Base-by-base conservation (phyloP, 768 basidiomycete species). In the Macrolepiota albuminosa region DNA sequence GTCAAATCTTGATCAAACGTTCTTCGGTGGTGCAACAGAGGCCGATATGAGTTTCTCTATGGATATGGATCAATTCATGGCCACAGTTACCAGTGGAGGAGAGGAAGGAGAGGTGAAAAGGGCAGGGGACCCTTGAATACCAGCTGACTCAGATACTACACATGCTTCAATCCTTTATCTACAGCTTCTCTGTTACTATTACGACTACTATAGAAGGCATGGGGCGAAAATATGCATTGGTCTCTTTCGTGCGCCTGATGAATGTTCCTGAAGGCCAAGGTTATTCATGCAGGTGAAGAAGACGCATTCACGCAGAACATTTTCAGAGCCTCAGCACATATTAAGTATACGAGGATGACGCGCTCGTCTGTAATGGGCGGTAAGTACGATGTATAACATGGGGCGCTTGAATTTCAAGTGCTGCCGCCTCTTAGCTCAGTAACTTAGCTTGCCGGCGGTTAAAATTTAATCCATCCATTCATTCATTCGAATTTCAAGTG, bases 31-130 rank as follows among this genome's bases (percentile, higher is more conserved):
- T 56, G 62, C 71, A 34, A 61, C 70, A 48, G 69, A 72, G 46
- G n/a, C 73, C 6, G 81, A 76, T 39, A 76, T 84, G 70, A 76
- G 72, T 61, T 76, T 84, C 61, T 42, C 70, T 1, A 72, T 76
- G 69, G 83, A 83, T 63, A 82, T 87, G 81, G 82, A 83, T 47
- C 75, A 78, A 18, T 74, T 86, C 54, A 69, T 86, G 66, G 76
- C 73, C 49, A 80, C 84, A 72, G 61, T 61, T 54, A 42, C 39
- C 10, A 36, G 45, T 46, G 66, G 67, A 54, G 63, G 64, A 55
- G 62, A 45, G 31, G 66, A 64, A 14, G 60, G 43, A n/a, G 59
- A 60, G 11, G 56, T 21, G 13, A 61, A 57, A 29, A 46, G 54
- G 34, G 34, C 40, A 39, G 48, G 31, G 8, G 50, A 60, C 36